These are phyloP conservation scores for Globisporangium iwayamae DNA, from an alignment of 352 stramenopile genomes.

Conservation along the genomic window DNA sequence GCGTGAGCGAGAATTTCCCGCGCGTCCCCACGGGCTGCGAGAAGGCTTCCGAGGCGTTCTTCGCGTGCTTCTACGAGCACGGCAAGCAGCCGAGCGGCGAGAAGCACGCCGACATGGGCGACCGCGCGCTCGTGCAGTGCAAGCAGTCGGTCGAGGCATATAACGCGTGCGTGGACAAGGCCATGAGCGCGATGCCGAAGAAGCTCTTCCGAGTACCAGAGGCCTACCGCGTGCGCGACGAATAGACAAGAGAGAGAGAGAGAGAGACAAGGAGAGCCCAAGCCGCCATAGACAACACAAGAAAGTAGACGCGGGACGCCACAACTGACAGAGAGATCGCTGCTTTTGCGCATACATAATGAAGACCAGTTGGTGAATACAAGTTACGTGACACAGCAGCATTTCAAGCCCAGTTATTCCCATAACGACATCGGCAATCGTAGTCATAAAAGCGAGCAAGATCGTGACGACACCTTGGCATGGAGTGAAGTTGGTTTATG, in stretches of 20 bases:
- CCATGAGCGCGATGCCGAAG: conserved; percentile 50
- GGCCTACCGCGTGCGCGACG: conserved; percentile 68
- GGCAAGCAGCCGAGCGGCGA: conserved; percentile 63
- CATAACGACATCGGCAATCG: neutral
- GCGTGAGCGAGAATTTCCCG: conserved; percentile 75
- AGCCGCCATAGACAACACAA: neutral
- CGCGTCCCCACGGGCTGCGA: conserved; percentile 70
- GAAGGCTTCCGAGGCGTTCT: conserved; percentile 66
- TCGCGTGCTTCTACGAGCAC: conserved; percentile 79
- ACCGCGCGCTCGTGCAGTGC: conserved; percentile 59
- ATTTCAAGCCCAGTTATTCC: no score
- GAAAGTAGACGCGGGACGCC: neutral
- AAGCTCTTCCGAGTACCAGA: conserved; percentile 81
- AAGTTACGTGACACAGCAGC: conserved; percentile 1
- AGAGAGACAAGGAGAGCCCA: conserved; percentile 1
- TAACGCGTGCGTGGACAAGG: conserved; percentile 70
- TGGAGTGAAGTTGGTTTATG: neutral
- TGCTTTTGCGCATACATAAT: neutral
- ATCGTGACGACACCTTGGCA: neutral
- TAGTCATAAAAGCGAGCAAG: neutral
- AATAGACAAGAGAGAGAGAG: conserved; percentile 12
- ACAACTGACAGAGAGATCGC: neutral
- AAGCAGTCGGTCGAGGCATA: conserved; percentile 55
- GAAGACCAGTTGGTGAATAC: neutral
- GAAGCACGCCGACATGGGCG: conserved; percentile 59